These are phyloP conservation scores for Fagopyrum esculentum DNA, from an alignment of 148 eudicot genomes.

Conservation along the genomic window DNA sequence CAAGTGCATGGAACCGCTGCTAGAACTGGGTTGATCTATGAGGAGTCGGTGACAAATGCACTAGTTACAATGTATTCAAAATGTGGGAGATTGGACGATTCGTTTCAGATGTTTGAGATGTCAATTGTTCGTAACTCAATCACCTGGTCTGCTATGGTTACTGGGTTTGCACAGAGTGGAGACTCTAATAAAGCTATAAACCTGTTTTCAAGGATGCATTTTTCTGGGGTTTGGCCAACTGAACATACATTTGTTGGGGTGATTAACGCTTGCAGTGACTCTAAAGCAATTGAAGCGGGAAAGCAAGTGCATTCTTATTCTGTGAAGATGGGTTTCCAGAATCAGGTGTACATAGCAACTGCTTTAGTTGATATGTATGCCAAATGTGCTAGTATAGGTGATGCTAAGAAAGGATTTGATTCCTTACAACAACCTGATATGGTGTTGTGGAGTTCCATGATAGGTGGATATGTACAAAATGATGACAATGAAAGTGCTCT, in stretches of 20 bases:
- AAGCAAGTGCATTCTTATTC: conserved; percentile 45
- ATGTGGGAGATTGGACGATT: conserved; percentile 31
- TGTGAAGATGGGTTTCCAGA: conserved; percentile 41
- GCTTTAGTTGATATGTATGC: conserved; percentile 64
- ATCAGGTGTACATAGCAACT: conserved; percentile 42
- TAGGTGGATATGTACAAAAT: conserved; percentile 50
- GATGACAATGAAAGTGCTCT: conserved; percentile 49
- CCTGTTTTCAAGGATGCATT: conserved; percentile 44
- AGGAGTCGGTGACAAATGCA: conserved; percentile 41
- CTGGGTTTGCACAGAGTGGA: conserved; percentile 52
- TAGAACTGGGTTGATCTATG: conserved; percentile 26
- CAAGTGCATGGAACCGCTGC: conserved; percentile 35
- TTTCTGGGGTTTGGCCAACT: conserved; percentile 32
- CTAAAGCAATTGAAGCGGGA: conserved; percentile 29
- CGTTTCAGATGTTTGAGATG: conserved; percentile 32
- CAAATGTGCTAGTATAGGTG: conserved; percentile 36
- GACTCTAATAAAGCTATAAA: conserved; percentile 32
- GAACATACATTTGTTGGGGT: conserved; percentile 59
- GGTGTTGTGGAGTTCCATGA: conserved; percentile 65
- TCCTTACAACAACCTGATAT: conserved; percentile 46
- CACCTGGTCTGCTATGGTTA: conserved; percentile 54
- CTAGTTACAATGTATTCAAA: conserved; percentile 50
- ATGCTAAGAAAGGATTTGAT: conserved; percentile 52
- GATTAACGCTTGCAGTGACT: conserved; percentile 48
- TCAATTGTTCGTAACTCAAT: conserved; percentile 28